A percentile compares a stretch with the other conserved stretches of the same genome.
These are phyloP conservation scores for Phytophthora tentaculata DNA, from an alignment of 352 stramenopile genomes.

Conservation along the genomic window DNA sequence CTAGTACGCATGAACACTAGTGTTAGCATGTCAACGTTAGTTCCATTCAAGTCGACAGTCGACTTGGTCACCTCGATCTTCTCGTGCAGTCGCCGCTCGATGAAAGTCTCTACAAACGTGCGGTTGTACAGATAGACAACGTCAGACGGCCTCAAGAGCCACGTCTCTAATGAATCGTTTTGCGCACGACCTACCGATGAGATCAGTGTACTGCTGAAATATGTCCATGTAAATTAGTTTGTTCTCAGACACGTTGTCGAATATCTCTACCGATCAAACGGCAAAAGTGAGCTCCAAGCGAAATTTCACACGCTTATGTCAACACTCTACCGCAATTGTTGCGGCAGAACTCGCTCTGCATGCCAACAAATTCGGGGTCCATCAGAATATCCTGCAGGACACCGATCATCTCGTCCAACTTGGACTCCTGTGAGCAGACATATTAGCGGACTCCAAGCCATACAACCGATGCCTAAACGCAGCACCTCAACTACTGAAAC, in stretches of 20 bases:
- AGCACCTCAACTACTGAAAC: too few relatives aligned
- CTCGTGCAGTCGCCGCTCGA: slow-evolving; percentile 65
- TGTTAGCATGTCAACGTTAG: too few relatives aligned
- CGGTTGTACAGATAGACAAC: slow-evolving; percentile 7
- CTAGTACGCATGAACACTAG: slow-evolving; percentile 21
- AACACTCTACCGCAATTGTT: slow-evolving; percentile 71
- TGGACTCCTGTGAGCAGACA: slow-evolving; percentile 43
- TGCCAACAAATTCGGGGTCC: slow-evolving; percentile 77
- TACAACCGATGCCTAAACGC: too few relatives aligned
- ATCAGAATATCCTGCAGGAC: slow-evolving; percentile 82
- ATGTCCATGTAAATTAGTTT: slow-evolving; percentile 86
- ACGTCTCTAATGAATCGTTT: background rate
- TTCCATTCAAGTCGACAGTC: too few relatives aligned
- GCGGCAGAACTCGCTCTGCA: slow-evolving; percentile 81
- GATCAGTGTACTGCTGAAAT: slow-evolving; percentile 76
- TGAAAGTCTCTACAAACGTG: slow-evolving; percentile 57
- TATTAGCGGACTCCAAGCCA: slow-evolving; percentile 1
- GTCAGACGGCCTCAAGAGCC: background rate
- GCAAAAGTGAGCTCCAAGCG: background rate
- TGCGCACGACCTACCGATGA: slow-evolving; percentile 61
- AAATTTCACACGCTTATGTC: background rate
- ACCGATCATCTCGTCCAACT: slow-evolving; percentile 86
- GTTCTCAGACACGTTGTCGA: slow-evolving; percentile 86
- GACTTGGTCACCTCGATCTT: slow-evolving; percentile 67
- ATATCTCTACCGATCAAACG: slow-evolving; percentile 85